Evolutionary conservation across 352 stramenopile species (phyloP), one percentile per base, ranked within the genome.

Genomic region (Phytophthora palmivora): DNA sequence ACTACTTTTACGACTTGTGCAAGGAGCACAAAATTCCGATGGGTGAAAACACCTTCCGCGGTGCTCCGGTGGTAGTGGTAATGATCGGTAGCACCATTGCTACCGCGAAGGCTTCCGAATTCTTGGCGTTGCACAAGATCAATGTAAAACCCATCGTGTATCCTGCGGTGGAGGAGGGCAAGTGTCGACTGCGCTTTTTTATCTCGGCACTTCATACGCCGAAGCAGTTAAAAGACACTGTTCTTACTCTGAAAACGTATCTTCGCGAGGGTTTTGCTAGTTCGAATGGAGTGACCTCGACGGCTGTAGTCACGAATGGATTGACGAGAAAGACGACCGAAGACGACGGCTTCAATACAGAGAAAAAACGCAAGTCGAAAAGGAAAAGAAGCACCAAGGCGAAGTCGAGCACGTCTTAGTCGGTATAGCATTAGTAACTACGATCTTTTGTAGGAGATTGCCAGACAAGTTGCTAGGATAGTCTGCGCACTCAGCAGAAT

Each of bases 121-220:
- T 69, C 47, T 58, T 94, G 38, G 68, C 72, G 12, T 37, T 70
- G 15, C 70, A 88, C 34, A 63, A 85, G 34, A 62, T 94, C 16
- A 94, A 94, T 51, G 85, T 94, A 96, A 92, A n/a, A 59, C 84
- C 87, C 7, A 94, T 93, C 48, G 86, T 96, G 60, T 88, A 96
- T 50, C 87, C 87, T 37, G 87, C 87, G 0, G 87, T 96, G 24
- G 87, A 92, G 44, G 84, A 92, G 60, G 87, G 87, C 45, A 92
- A 94, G 58, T 91, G 84, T 41, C 80, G 87, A 37, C 61, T 96
- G 36, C 85, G 87, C 16, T 96, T 96, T n/a, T 57, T 96, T 96
- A 91, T 96, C 48, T 94, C 82, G 43, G 79, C 82, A 15, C 59
- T 91, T 30, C 84, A 94, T 66, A 87, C 76, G 18, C 79, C 82